phyloP scores from a whole-genome alignment of 345 rosid genomes.

The Syzygium grande region DNA sequence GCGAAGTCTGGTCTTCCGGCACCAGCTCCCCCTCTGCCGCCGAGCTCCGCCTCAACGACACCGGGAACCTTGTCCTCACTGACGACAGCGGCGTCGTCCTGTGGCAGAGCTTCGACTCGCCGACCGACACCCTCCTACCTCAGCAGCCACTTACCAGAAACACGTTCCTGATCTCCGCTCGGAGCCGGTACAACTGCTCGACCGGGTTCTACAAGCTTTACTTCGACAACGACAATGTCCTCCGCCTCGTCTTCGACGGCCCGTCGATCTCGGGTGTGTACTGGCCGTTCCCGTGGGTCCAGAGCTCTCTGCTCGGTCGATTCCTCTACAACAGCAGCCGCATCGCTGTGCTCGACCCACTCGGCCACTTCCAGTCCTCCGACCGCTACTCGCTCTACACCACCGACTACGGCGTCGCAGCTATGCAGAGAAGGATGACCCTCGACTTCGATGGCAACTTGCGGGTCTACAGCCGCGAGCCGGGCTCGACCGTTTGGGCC shows the following conservation, averaged over 20 bases:
- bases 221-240: conserved; percentile 15
- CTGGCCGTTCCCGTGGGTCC: conserved; percentile 12
- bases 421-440: conserved; percentile 11
- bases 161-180: conserved; percentile 13
- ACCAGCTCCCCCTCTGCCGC: neutral
- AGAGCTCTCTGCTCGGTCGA: neutral
- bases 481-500: conserved; percentile 3
- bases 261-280: conserved; percentile 11
- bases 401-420: conserved; percentile 12
- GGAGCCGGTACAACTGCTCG: conserved; percentile 16
- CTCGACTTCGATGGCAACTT: conserved; percentile 33
- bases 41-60: conserved; percentile 4
- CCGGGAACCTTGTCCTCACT: conserved; percentile 16
- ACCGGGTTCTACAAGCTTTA: conserved; percentile 13
- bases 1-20: conserved; percentile 7
- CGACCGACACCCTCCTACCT: conserved; percentile 39
- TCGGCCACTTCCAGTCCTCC: conserved; percentile 16
- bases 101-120: conserved; percentile 28
- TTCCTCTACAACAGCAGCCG: conserved; percentile 14
- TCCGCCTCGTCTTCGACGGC: conserved; percentile 13
- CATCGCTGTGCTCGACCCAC: conserved; percentile 9
- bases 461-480: conserved; percentile 17
- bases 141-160: conserved; percentile 15
- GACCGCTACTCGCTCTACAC: conserved; percentile 9
- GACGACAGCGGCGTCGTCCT: neutral